Evolutionary conservation across 345 rosid genomes (phyloP).

Genomic region (Jatropha curcas): DNA sequence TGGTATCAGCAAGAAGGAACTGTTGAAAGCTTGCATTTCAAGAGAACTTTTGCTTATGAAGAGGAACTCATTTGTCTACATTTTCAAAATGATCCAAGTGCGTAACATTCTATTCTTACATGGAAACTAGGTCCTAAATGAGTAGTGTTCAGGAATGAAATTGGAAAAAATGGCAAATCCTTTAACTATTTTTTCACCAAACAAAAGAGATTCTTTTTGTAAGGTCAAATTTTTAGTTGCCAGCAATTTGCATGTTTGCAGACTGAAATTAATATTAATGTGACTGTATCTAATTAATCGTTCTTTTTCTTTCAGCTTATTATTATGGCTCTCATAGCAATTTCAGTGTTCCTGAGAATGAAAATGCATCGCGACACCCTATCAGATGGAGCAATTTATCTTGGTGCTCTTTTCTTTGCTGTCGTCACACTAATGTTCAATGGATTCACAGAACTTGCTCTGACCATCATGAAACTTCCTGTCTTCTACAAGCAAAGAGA

Average conservation of each 20-base stretch:
- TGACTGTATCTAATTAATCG: not conserved
- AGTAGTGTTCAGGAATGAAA: not conserved
- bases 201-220: not conserved
- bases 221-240: not conserved
- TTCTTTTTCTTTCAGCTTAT: constrained; percentile 49
- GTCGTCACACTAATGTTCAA: constrained; percentile 60
- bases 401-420: constrained; percentile 68
- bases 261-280: no score
- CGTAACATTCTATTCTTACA: constrained; percentile 1
- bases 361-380: constrained; percentile 60
- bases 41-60: constrained; percentile 85
- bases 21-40: constrained; percentile 68
- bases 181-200: no score
- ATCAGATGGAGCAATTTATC: constrained; percentile 61
- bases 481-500: constrained; percentile 95
- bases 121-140: not conserved
- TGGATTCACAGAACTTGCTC: constrained; percentile 72
- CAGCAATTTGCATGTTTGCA: no score
- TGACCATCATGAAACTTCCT: constrained; percentile 76
- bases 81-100: constrained; percentile 57
- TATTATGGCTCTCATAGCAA: constrained; percentile 48
- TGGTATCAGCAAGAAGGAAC: constrained; percentile 59
- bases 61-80: constrained; percentile 79
- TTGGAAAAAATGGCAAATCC: no score
- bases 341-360: constrained; percentile 69